Conservation (phyloP, 441 rosid species). For the Erodium trifolium region DNA sequence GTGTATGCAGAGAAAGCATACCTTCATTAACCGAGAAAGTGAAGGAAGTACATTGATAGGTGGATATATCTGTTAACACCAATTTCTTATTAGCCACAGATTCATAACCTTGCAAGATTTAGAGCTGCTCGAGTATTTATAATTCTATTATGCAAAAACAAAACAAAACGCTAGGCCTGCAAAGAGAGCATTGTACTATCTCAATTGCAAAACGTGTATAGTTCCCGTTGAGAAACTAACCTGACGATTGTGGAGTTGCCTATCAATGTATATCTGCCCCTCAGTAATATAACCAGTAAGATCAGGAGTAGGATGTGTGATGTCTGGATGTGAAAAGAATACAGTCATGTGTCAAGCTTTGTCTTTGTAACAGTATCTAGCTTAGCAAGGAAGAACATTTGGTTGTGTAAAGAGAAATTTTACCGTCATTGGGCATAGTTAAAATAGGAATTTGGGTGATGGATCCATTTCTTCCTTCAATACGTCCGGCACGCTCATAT, state of each 20-base stretch:
- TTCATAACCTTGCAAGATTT: neutral
- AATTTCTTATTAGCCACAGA: neutral
- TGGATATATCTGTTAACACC: slow-evolving; percentile 68
- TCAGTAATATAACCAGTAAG: slow-evolving; percentile 98
- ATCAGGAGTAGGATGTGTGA: slow-evolving; percentile 98
- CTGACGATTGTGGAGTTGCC: slow-evolving; percentile 94
- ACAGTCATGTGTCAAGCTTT: neutral
- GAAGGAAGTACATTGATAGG: slow-evolving; percentile 15
- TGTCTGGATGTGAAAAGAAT: slow-evolving; percentile 41
- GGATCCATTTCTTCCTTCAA: slow-evolving; percentile 96
- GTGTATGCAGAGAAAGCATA: no score
- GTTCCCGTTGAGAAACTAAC: slow-evolving; percentile 21
- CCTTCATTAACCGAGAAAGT: no score
- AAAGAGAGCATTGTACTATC: no score
- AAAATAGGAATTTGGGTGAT: slow-evolving; percentile 98
- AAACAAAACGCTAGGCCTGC: no score
- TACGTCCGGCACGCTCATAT: slow-evolving; percentile 96
- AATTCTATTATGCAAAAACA: no score
- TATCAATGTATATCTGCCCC: slow-evolving; percentile 95
- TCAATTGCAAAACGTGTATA: no score
- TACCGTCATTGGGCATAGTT: slow-evolving; percentile 99
- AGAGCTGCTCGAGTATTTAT: no score
- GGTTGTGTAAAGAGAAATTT: slow-evolving; percentile 23
- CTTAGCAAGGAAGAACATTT: neutral
- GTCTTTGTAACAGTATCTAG: neutral